Conservation (phyloP, 495 filamentous ascomycete species). For the Aspergillus nidulans region DNA sequence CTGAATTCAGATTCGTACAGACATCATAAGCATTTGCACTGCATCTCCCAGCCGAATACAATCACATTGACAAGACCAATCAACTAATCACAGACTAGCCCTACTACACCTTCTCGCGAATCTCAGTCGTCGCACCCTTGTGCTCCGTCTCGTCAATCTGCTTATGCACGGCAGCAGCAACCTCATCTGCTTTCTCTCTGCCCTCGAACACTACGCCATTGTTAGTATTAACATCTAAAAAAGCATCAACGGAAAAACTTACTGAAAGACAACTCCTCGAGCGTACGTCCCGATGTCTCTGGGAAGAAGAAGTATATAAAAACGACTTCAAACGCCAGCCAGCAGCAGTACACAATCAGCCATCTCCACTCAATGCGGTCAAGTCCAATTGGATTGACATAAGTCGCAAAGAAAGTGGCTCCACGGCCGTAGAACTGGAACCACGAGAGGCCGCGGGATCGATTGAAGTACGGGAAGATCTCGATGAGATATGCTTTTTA, state of each 20-base stretch:
- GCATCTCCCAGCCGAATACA: too few relatives aligned
- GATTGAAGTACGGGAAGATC: constrained; percentile 58
- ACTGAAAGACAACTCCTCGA: constrained; percentile 63
- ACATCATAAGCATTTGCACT: too few relatives aligned
- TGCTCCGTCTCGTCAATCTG: constrained; percentile 17
- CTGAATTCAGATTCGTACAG: too few relatives aligned
- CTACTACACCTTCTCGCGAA: constrained; percentile 3
- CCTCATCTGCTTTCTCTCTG: constrained; percentile 40
- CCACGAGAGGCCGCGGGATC: constrained; percentile 57
- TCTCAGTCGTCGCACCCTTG: constrained; percentile 8
- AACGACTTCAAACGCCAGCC: constrained; percentile 51
- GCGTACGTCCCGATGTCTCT: constrained; percentile 56
- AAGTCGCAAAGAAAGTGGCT: constrained; percentile 55
- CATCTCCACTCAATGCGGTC: constrained; percentile 57
- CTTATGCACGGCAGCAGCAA: constrained; percentile 46
- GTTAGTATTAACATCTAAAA: background rate
- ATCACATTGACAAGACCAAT: background rate
- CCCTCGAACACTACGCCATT: constrained; percentile 50
- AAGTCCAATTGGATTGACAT: constrained; percentile 62
- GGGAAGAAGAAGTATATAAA: constrained; percentile 64
- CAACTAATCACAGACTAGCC: background rate
- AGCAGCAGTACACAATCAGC: constrained; percentile 59
- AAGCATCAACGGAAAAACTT: constrained; percentile 25
- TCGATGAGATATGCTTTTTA: constrained; percentile 54
- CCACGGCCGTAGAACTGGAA: constrained; percentile 59